These are phyloP conservation scores for Ogataea thermomethanolica DNA, from an alignment of 805 yeast genomes.

Conservation along the genomic window DNA sequence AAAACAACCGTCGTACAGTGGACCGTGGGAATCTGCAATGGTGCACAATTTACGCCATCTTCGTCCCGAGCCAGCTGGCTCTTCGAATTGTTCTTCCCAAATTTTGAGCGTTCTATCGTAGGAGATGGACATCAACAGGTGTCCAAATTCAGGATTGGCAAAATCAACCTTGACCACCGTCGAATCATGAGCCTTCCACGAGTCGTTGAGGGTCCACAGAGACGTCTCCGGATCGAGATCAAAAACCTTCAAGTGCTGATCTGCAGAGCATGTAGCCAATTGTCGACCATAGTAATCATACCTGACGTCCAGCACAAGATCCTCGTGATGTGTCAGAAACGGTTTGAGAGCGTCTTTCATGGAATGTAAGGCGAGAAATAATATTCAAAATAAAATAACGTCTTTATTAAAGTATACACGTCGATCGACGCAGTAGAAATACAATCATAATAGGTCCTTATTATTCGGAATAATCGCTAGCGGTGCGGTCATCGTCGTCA, in stretches of 20 bases:
- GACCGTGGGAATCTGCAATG: slow-evolving; percentile 82
- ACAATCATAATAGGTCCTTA: too few relatives aligned
- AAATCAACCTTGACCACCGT: slow-evolving; percentile 78
- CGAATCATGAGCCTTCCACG: slow-evolving; percentile 95
- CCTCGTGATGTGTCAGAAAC: slow-evolving; percentile 88
- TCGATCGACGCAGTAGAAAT: slow-evolving; percentile 5
- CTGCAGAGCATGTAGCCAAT: slow-evolving; percentile 92
- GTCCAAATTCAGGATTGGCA: slow-evolving; percentile 95
- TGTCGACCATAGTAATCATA: slow-evolving; percentile 92
- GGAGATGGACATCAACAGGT: slow-evolving; percentile 80
- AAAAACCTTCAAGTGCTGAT: slow-evolving; percentile 88
- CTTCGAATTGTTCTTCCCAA: slow-evolving; percentile 88
- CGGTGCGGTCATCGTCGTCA: slow-evolving; percentile 26
- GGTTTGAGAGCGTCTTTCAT: slow-evolving; percentile 52
- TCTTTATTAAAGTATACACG: background rate
- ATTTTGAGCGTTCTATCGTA: slow-evolving; percentile 85
- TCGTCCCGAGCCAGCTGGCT: slow-evolving; percentile 69
- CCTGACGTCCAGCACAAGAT: slow-evolving; percentile 82
- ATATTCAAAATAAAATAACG: slow-evolving; percentile 1
- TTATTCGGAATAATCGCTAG: slow-evolving; percentile 25
- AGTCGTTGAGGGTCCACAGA: slow-evolving; percentile 82
- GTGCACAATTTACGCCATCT: slow-evolving; percentile 79
- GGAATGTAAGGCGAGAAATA: background rate
- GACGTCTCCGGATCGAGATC: slow-evolving; percentile 62
- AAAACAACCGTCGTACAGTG: slow-evolving; percentile 84